A percentile compares a stretch with the other conserved stretches of the same genome.
These are phyloP conservation scores for Corymbia calophylla DNA, from an alignment of 441 rosid species.

Conservation along the genomic window DNA sequence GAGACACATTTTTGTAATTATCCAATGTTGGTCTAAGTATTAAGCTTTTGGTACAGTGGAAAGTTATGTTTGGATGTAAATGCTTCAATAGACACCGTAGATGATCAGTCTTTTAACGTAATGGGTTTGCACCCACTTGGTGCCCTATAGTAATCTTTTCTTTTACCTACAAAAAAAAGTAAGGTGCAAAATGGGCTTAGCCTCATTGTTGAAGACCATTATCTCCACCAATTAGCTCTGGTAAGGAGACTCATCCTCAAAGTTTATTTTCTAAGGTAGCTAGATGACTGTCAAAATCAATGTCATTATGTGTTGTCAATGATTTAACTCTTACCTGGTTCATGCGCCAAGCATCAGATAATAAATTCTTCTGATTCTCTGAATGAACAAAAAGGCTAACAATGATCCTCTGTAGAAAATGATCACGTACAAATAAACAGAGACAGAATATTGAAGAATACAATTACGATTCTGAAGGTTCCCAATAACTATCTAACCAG, in stretches of 20 bases:
- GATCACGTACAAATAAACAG: background rate
- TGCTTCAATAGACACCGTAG: background rate
- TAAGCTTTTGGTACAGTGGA: background rate
- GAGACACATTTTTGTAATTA: background rate
- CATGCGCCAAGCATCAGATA: conserved; percentile 85
- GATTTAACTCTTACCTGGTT: conserved; percentile 44
- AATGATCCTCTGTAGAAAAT: background rate
- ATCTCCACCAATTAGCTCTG: background rate
- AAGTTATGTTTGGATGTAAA: background rate
- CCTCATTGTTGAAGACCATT: background rate
- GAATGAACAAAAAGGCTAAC: conserved; percentile 11
- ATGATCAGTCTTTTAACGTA: background rate
- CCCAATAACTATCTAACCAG: conserved; percentile 40
- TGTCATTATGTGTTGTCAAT: background rate
- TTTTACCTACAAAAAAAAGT: background rate
- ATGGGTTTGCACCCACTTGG: background rate
- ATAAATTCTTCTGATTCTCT: conserved; percentile 90
- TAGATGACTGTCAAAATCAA: background rate
- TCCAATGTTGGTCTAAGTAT: background rate
- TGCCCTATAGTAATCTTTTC: background rate
- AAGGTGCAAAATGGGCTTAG: background rate
- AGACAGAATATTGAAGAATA: background rate
- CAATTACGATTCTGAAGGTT: background rate
- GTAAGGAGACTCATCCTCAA: background rate
- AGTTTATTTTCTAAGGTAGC: background rate